Base-by-base conservation (phyloP, 73 alveolate genomes). In the Tetrahymena borealis region DNA sequence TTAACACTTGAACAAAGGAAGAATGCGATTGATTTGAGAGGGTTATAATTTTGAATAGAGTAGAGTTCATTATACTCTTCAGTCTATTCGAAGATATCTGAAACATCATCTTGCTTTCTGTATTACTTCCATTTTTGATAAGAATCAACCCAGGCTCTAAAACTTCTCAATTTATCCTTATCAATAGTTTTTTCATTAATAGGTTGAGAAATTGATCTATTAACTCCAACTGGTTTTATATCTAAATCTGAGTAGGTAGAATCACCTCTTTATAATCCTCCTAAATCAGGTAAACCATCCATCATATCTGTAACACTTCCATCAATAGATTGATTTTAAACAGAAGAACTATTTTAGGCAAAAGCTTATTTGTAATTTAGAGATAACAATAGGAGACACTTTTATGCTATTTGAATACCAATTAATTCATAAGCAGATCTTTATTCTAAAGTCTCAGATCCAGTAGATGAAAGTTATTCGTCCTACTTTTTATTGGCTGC, bases 161-260 rank as follows among this genome's bases (percentile, higher is more conserved):
- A 93, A 24, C 91, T 93, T 33, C 78, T 38, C 18, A 93, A 40
- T 40, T 93, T 93, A 18, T 93, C 78, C 28, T 90, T 90, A 60
- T 93, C 95, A 39, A 93, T 93, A 85, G 90, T 33, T 40, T 93
- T 93, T 79, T 93, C 95, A 93, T 93, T 92, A 18, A 93, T 93
- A 40, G 90, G 78, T 33, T 93, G 92, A 7, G 95, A 93, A 2
- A 93, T 41, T 9, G 93, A 79, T 85, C 95, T 79, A 24, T 93
- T 92, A 11, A 93, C 42, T 33, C 95, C 95, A 85, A 39, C 93
- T 8, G 95, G 95, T 24, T 39, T 38, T 39, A 93, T 40, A 38
- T 92, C 43, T 8, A 79, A 79, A 60, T 60, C 85, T 32, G 91
- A 79, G 60, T n/a, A 33, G 24, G 91, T 36, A 6, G 77, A 36